Conservation (phyloP, 2,329 filamentous ascomycete genomes). For the Fusarium sp. region DNA sequence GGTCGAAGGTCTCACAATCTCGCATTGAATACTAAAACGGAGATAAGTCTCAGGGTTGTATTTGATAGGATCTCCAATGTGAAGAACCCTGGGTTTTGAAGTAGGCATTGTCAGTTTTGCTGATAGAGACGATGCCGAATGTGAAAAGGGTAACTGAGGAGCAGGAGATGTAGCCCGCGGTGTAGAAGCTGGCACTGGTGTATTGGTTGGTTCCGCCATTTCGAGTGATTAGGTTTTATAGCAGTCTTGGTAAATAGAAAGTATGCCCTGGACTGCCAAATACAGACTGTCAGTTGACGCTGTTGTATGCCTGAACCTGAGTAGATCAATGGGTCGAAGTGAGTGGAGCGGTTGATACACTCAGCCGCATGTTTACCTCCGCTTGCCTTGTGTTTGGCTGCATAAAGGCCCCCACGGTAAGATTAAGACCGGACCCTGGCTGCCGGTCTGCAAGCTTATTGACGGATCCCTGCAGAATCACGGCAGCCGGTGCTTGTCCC, state of each 20-base stretch:
- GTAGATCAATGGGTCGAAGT: constrained; percentile 25
- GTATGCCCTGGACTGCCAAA: neutral
- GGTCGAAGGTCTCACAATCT: constrained; percentile 64
- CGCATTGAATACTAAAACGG: constrained; percentile 59
- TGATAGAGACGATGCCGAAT: constrained; percentile 47
- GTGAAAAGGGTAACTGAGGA: constrained; percentile 42
- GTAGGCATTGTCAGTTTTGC: constrained; percentile 43
- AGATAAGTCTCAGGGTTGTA: constrained; percentile 64
- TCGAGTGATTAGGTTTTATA: constrained; percentile 20
- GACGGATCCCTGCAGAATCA: constrained; percentile 29
- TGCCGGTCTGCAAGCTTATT: constrained; percentile 26
- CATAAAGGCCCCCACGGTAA: constrained; percentile 12
- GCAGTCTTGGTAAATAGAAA: neutral
- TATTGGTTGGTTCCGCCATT: constrained; percentile 64
- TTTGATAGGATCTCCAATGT: constrained; percentile 75
- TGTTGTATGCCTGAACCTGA: constrained; percentile 18
- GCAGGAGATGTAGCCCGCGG: constrained; percentile 60
- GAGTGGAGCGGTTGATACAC: constrained; percentile 33
- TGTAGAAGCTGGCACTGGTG: constrained; percentile 60
- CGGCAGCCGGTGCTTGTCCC: constrained; percentile 21
- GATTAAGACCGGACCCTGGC: constrained; percentile 20
- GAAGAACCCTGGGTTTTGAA: constrained; percentile 72
- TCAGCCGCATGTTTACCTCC: constrained; percentile 30
- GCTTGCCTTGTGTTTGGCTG: constrained; percentile 14
- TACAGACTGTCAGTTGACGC: neutral